Conservation (phyloP, 2,329 filamentous ascomycete genomes). For the Microsporum canis region DNA sequence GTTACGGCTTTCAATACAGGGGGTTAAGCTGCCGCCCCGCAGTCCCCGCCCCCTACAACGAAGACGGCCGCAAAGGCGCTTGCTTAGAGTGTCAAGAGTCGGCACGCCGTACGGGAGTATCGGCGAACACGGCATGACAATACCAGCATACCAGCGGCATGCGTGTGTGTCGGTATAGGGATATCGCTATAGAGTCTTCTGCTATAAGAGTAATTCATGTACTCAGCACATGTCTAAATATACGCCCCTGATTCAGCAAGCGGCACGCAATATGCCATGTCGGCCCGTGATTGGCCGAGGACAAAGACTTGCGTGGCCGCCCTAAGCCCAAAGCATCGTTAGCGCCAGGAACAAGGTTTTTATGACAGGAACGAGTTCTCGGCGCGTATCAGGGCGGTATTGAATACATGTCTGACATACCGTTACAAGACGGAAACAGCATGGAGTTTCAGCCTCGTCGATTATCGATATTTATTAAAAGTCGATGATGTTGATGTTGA, state of each 20-base stretch:
- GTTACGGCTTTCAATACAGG: too few species aligned
- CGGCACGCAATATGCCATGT: not conserved
- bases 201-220: too few species aligned
- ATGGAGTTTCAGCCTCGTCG: not conserved
- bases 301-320: not conserved
- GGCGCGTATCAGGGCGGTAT: conserved; percentile 1
- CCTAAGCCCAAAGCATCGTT: not conserved
- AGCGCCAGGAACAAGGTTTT: conserved; percentile 2
- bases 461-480: not conserved
- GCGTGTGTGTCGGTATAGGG: too few species aligned
- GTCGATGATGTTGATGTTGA: not conserved
- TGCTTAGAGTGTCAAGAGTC: too few species aligned
- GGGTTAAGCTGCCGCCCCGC: too few species aligned
- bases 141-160: too few species aligned
- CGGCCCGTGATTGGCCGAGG: not conserved
- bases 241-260: not conserved
- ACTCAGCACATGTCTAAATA: too few species aligned
- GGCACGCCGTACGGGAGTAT: too few species aligned
- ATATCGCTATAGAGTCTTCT: too few species aligned
- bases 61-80: too few species aligned
- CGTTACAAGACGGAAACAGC: not conserved
- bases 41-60: too few species aligned
- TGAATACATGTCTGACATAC: not conserved
- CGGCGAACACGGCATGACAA: too few species aligned
- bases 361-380: not conserved